Percentiles rank a stretch among this genome's conserved stretches.
phyloP scores from a whole-genome alignment of 2,329 filamentous ascomycete species.

The Bretziella fagacearum region DNA sequence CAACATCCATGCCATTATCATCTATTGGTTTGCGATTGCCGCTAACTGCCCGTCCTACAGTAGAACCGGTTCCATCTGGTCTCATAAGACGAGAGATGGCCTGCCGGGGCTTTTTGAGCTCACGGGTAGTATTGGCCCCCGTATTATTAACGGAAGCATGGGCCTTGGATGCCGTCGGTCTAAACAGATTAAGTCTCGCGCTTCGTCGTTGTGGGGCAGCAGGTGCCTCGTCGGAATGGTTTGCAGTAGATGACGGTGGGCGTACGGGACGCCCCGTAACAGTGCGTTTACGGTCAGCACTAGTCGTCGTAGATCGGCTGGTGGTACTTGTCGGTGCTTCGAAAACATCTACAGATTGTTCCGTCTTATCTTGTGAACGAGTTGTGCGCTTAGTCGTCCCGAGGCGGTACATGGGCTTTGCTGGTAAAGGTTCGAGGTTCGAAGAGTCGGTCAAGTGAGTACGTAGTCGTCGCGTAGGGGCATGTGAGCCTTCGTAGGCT shows the following conservation, averaged over 20 bases:
- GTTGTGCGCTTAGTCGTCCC: constrained; percentile 26
- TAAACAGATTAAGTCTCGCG: constrained; percentile 51
- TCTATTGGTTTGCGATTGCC: constrained; percentile 66
- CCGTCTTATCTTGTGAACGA: constrained; percentile 24
- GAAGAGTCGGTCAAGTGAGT: constrained; percentile 19
- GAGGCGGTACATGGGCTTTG: constrained; percentile 45
- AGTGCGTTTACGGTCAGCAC: constrained; percentile 65
- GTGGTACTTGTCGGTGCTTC: constrained; percentile 28
- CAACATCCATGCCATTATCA: constrained; percentile 50
- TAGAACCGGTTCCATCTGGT: constrained; percentile 47
- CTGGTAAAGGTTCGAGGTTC: constrained; percentile 17
- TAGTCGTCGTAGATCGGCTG: constrained; percentile 25
- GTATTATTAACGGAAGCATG: constrained; percentile 26
- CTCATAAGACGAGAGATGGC: constrained; percentile 50
- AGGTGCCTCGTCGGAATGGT: constrained; percentile 40
- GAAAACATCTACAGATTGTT: constrained; percentile 21
- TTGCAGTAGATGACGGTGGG: constrained; percentile 24
- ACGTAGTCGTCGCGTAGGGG: constrained; percentile 35
- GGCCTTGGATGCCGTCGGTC: constrained; percentile 48
- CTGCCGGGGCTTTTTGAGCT: constrained; percentile 71
- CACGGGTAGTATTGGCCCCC: constrained; percentile 31
- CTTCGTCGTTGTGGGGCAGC: constrained; percentile 50
- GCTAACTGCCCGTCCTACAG: constrained; percentile 72
- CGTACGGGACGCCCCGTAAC: constrained; percentile 65
- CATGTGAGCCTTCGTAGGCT: constrained; percentile 31